Conservation (phyloP, 306 rosid species). For the Arachis hypogaea region DNA sequence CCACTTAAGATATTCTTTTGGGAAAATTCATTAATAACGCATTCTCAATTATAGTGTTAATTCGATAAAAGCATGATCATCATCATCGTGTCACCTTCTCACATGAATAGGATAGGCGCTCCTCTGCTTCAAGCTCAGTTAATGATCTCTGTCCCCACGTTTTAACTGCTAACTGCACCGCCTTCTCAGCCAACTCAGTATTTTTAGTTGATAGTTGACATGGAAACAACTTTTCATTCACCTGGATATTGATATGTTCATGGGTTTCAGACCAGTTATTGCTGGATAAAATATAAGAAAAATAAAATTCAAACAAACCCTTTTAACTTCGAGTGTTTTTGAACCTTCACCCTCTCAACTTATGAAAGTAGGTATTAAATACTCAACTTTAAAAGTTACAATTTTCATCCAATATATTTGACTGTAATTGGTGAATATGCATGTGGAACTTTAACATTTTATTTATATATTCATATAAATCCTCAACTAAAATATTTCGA, state of each 20-base stretch:
- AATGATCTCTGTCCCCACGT: slow-evolving; percentile 90
- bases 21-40: background rate
- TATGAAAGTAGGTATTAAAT: background rate
- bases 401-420: too few species aligned
- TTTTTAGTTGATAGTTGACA: slow-evolving; percentile 73
- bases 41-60: slow-evolving; percentile 24
- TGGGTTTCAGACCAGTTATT: slow-evolving; percentile 36
- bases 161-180: slow-evolving; percentile 79
- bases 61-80: slow-evolving; percentile 7
- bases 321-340: background rate
- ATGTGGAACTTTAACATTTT: too few species aligned
- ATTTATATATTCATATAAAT: background rate
- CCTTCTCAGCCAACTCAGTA: slow-evolving; percentile 68
- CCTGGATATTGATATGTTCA: slow-evolving; percentile 53
- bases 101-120: slow-evolving; percentile 90
- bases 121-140: slow-evolving; percentile 96
- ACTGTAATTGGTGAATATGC: too few species aligned
- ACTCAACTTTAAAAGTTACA: too few species aligned
- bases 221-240: slow-evolving; percentile 85
- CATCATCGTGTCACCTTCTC: slow-evolving; percentile 68
- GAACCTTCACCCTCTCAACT: background rate
- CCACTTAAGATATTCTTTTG: background rate
- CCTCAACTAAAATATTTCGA: background rate
- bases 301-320: background rate
- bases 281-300: background rate